These are phyloP conservation scores for Phytophthora pluvialis DNA, from an alignment of 352 stramenopile species.

Conservation along the genomic window DNA sequence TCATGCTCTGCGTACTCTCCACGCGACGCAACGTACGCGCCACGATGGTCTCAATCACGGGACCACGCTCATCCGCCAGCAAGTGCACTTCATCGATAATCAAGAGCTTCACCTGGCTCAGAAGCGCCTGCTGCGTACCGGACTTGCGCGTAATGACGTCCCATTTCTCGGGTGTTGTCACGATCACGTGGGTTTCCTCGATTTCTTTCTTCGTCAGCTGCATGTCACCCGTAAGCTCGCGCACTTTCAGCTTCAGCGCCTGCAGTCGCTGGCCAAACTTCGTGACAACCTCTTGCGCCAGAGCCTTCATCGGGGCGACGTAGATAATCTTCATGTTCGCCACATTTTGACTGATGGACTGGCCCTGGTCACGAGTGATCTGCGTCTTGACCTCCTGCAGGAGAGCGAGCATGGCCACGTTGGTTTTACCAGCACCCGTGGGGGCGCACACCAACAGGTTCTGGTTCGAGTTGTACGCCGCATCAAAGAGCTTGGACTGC, in stretches of 20 bases:
- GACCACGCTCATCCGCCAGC: conserved; percentile 97
- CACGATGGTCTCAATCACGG: conserved; percentile 99
- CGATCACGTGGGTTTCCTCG: conserved; percentile 95
- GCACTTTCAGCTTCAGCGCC: conserved; percentile 75
- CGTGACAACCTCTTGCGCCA: conserved; percentile 99
- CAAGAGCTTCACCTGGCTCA: conserved; percentile 94
- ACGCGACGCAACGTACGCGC: conserved; percentile 97
- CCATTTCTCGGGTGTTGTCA: conserved; percentile 99
- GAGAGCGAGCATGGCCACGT: conserved; percentile 98
- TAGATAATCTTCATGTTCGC: conserved; percentile 95
- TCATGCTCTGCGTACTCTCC: conserved; percentile 96
- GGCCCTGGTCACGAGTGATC: conserved; percentile 46
- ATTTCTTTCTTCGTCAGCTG: conserved; percentile 98
- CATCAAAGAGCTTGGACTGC: conserved; percentile 97
- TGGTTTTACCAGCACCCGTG: conserved; percentile 98
- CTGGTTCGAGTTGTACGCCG: conserved; percentile 95
- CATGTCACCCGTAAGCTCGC: conserved; percentile 98
- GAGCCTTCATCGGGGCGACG: conserved; percentile 97
- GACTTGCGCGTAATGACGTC: conserved; percentile 99
- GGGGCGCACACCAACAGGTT: conserved; percentile 97
- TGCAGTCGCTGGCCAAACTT: conserved; percentile 95
- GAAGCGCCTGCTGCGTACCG: conserved; percentile 89
- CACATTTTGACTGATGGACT: conserved; percentile 37
- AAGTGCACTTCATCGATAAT: conserved; percentile 99
- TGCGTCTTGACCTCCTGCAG: conserved; percentile 92